Percentiles rank a stretch among this genome's conserved stretches.
These are phyloP conservation scores for Potentilla sterilis DNA, from an alignment of 306 rosid species.

Conservation along the genomic window DNA sequence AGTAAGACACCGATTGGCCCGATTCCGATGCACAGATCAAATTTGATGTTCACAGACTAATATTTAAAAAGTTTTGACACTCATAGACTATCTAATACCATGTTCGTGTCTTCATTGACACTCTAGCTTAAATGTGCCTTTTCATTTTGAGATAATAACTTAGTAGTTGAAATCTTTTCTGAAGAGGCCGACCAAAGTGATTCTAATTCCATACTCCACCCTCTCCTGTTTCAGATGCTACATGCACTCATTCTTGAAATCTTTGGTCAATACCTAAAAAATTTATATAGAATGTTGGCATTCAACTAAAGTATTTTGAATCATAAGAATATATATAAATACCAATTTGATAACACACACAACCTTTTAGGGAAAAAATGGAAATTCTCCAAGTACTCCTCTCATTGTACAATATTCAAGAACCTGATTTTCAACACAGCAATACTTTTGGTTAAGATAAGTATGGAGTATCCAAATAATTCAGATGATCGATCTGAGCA, in stretches of 20 bases:
- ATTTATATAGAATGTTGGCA: not conserved
- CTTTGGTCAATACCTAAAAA: constrained; percentile 1
- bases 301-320: constrained; percentile 13
- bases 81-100: not conserved
- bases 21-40: not conserved
- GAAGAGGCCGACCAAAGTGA: constrained; percentile 92
- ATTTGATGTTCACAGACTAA: not conserved
- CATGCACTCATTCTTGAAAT: constrained; percentile 23
- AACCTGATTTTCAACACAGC: not conserved
- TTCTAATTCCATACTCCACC: constrained; percentile 91
- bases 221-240: constrained; percentile 41
- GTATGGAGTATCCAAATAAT: constrained; percentile 16
- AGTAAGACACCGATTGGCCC: not conserved
- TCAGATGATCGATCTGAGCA: constrained; percentile 4
- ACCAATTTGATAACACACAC: not conserved
- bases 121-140: constrained; percentile 35
- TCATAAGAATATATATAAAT: not conserved
- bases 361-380: not conserved
- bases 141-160: constrained; percentile 21
- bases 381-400: constrained; percentile 13
- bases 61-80: not conserved
- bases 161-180: constrained; percentile 39
- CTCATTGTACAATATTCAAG: constrained; percentile 5
- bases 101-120: constrained; percentile 50
- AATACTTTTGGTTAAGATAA: constrained; percentile 26